A percentile compares a stretch with the other conserved stretches of the same genome.
Evolutionary conservation across 257 asterid genomes (phyloP).

Genomic region (Phtheirospermum japonicum): DNA sequence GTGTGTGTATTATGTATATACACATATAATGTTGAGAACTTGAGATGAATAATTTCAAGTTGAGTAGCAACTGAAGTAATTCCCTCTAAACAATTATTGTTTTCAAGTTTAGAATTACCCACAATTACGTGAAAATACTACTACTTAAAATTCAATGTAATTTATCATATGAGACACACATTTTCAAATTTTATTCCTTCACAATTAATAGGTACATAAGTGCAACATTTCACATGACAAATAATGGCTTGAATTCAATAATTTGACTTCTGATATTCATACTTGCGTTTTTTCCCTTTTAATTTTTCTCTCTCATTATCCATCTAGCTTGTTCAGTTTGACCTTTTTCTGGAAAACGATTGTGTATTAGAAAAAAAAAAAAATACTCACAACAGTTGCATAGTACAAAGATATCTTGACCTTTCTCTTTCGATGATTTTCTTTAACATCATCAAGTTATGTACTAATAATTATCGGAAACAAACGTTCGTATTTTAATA

Average conservation of each 20-base stretch:
- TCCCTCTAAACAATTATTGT: too few species aligned
- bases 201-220: background rate
- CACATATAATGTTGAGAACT: too few species aligned
- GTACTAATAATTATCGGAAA: background rate
- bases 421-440: background rate
- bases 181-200: background rate
- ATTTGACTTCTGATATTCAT: background rate
- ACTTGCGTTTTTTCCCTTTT: background rate
- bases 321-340: constrained; percentile 3
- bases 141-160: too few species aligned
- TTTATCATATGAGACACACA: background rate
- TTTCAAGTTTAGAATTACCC: too few species aligned
- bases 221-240: background rate
- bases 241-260: background rate
- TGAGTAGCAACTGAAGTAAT: too few species aligned
- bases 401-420: too few species aligned
- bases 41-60: too few species aligned
- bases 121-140: too few species aligned
- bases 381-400: too few species aligned
- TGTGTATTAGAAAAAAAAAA: too few species aligned
- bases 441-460: background rate
- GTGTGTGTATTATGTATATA: too few species aligned
- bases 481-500: too few species aligned
- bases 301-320: background rate
- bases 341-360: background rate